A percentile compares a stretch with the other conserved stretches of the same genome.
Evolutionary conservation across 2,329 filamentous ascomycete genomes (phyloP).

Genomic region (Aotearoamyces nothofagi): DNA sequence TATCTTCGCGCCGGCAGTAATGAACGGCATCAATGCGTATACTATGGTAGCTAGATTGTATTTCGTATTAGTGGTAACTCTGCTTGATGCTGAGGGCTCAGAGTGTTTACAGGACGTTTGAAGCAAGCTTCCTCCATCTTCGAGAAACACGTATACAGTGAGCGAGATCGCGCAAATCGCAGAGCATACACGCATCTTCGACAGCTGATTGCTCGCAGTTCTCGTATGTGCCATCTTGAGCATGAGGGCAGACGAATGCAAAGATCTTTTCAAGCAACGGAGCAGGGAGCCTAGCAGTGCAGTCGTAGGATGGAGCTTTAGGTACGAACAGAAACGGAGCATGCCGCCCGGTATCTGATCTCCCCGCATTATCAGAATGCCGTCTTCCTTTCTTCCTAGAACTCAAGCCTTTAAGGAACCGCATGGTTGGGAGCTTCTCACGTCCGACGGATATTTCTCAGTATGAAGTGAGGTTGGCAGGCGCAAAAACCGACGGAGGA

Average conservation of each 20-base stretch:
- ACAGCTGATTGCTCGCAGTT: constrained; percentile 68
- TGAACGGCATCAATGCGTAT: constrained; percentile 89
- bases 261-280: constrained; percentile 68
- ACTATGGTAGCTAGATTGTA: constrained; percentile 54
- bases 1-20: constrained; percentile 78
- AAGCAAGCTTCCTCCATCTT: constrained; percentile 46
- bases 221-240: constrained; percentile 61
- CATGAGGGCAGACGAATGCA: constrained; percentile 68
- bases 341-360: too few relatives aligned
- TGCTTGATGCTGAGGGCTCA: constrained; percentile 1
- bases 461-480: too few relatives aligned
- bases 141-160: constrained; percentile 63
- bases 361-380: too few relatives aligned
- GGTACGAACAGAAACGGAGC: too few relatives aligned
- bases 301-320: constrained; percentile 5
- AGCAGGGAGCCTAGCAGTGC: constrained; percentile 36
- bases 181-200: constrained; percentile 79
- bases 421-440: too few relatives aligned
- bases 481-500: too few relatives aligned
- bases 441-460: too few relatives aligned
- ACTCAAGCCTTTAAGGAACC: too few relatives aligned
- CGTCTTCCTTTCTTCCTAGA: too few relatives aligned
- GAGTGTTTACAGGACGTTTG: constrained; percentile 46
- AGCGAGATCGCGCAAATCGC: constrained; percentile 77
- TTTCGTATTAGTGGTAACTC: constrained; percentile 3